Conservation (phyloP, 2,329 filamentous ascomycete species). For the Sclerotinia spermophila region DNA sequence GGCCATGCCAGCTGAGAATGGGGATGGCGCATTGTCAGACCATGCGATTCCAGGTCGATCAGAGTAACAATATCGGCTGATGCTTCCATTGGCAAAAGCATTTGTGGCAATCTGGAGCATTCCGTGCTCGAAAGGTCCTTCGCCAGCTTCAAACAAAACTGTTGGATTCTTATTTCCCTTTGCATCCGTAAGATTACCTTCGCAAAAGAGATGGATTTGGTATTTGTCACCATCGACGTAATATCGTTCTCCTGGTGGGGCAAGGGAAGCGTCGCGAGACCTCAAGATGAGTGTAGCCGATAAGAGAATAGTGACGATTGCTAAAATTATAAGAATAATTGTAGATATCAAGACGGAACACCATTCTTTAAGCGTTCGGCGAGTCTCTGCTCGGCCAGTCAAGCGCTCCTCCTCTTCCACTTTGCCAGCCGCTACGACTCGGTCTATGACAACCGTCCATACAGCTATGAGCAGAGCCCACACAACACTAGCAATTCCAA, state of each 20-base stretch:
- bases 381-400: conserved; percentile 82
- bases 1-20: conserved; percentile 89
- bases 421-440: conserved; percentile 87
- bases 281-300: conserved; percentile 78
- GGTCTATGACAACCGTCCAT: conserved; percentile 76
- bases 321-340: conserved; percentile 65
- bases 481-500: conserved; percentile 79
- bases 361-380: conserved; percentile 82
- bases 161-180: conserved; percentile 64
- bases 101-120: conserved; percentile 77
- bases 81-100: conserved; percentile 73
- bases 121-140: conserved; percentile 72
- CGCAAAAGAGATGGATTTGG: conserved; percentile 78
- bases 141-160: conserved; percentile 80
- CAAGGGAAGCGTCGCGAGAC: conserved; percentile 71
- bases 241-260: conserved; percentile 69
- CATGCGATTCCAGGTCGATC: conserved; percentile 88
- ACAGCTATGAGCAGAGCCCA: conserved; percentile 78
- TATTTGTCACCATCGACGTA: conserved; percentile 83
- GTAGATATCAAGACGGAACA: conserved; percentile 72
- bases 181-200: conserved; percentile 63
- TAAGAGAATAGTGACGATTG: conserved; percentile 66
- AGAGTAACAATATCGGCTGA: conserved; percentile 89
- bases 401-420: conserved; percentile 87
- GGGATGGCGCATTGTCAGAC: conserved; percentile 89